Base-by-base conservation (phyloP, 257 asterid genomes). In the Ocimum tenuiflorum region DNA sequence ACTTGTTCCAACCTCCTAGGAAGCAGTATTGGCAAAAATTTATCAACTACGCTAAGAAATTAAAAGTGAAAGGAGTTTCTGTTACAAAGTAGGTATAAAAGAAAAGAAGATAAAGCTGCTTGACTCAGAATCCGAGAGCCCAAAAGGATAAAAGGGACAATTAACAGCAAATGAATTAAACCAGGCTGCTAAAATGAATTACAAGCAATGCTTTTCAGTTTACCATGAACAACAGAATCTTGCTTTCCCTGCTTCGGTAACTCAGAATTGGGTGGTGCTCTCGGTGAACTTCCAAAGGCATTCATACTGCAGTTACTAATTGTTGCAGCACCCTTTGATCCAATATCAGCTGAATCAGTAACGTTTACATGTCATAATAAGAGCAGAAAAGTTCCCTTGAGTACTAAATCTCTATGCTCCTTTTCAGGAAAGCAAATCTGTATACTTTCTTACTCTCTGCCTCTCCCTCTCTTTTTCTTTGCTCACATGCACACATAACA, bases 311-410 rank as follows among this genome's bases (percentile, higher is more conserved):
- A 75, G 82, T 81, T 76, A 47, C 81, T 73, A 77, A 69, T 65
- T 60, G 72, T 52, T 58, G 80, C 75, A 53, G 78, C 81, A 68
- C 82, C 88, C 74, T 83, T 83, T 72, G 91, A 78, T 83, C 84
- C 91, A 79, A 76, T 72, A 76, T 86, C 92, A 81, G 83, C 89
- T 87, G 95, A 86, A 86, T 80, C 80, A 78, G 83, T 67, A 81
- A 78, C 10, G 59, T 57, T 73, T 57, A 52, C 48, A 69, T 52
- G 81, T 74, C 82, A n/a, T n/a, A n/a, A n/a, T n/a, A n/a, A n/a
- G n/a, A n/a, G n/a, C n/a, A n/a, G n/a, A 24, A 75, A 73, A 63
- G 20, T 51, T 60, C 52, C 60, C 68, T 68, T 46, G 31, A 24
- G 1, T 58, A 27, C 41, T 33, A 73, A 38, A 52, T 36, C 29